phyloP scores from a whole-genome alignment of 352 stramenopile genomes.

The Phytophthora palmivora region DNA sequence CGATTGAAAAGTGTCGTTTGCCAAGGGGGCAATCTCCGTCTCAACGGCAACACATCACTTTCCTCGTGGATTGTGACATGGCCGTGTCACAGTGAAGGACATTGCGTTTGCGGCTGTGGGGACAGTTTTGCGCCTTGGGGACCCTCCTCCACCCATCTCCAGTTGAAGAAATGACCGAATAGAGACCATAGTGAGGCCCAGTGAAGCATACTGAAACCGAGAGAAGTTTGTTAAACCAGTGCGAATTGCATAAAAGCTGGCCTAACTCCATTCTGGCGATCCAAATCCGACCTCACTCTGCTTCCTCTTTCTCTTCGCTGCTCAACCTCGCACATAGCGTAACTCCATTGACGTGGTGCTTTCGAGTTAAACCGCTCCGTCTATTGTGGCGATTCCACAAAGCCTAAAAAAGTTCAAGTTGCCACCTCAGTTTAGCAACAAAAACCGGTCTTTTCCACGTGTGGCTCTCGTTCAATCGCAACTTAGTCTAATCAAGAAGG shows the following conservation, averaged over 20 bases:
- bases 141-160: conserved; percentile 31
- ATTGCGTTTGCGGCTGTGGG: conserved; percentile 33
- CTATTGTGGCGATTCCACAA: conserved; percentile 35
- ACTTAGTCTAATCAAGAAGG: conserved; percentile 18
- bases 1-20: conserved; percentile 8
- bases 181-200: conserved; percentile 6
- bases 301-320: background rate
- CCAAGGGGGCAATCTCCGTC: background rate
- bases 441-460: conserved; percentile 23
- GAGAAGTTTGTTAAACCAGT: conserved; percentile 30
- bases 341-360: conserved; percentile 3
- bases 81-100: conserved; percentile 29
- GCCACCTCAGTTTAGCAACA: conserved; percentile 6
- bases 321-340: background rate
- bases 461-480: conserved; percentile 34
- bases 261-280: conserved; percentile 10
- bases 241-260: conserved; percentile 24
- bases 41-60: background rate
- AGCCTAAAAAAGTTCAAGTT: conserved; percentile 33
- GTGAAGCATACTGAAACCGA: conserved; percentile 12
- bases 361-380: conserved; percentile 18
- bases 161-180: conserved; percentile 11
- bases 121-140: conserved; percentile 22
- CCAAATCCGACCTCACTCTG: background rate
- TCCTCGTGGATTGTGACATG: conserved; percentile 25